Evolutionary conservation across 2,329 filamentous ascomycete genomes (phyloP).

Genomic region (Colletotrichum somersetense): DNA sequence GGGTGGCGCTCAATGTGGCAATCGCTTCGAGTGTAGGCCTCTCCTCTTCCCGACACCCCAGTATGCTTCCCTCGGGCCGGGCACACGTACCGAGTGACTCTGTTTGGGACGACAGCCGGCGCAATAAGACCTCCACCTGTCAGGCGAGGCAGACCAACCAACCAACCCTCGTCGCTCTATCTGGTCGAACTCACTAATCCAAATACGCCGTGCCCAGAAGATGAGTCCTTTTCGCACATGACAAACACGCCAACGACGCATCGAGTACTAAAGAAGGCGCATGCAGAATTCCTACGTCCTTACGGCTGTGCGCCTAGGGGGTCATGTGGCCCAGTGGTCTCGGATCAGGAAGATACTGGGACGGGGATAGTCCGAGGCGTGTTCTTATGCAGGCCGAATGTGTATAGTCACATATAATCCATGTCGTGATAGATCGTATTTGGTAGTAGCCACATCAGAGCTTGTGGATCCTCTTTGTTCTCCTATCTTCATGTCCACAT

Average conservation of each 20-base stretch:
- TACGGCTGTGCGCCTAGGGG: too few relatives aligned
- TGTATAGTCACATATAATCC: neutral
- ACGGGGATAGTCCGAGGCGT: neutral
- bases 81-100: neutral
- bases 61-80: neutral
- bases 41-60: neutral
- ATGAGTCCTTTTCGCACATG: neutral
- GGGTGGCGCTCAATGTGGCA: neutral
- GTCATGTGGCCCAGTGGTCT: neutral
- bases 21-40: neutral
- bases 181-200: neutral
- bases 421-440: neutral
- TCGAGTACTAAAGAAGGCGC: constrained; percentile 10
- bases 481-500: neutral
- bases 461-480: neutral
- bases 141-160: neutral
- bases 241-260: neutral
- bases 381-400: neutral
- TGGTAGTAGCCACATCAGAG: neutral
- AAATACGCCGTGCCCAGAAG: neutral
- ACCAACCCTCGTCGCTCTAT: neutral
- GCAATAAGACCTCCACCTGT: neutral
- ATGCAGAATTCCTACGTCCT: neutral
- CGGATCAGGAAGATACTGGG: neutral
- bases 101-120: neutral